A percentile compares a stretch with the other conserved stretches of the same genome.
Evolutionary conservation across 2,329 filamentous ascomycete species (phyloP).

Genomic region (Bipolaris cookei): DNA sequence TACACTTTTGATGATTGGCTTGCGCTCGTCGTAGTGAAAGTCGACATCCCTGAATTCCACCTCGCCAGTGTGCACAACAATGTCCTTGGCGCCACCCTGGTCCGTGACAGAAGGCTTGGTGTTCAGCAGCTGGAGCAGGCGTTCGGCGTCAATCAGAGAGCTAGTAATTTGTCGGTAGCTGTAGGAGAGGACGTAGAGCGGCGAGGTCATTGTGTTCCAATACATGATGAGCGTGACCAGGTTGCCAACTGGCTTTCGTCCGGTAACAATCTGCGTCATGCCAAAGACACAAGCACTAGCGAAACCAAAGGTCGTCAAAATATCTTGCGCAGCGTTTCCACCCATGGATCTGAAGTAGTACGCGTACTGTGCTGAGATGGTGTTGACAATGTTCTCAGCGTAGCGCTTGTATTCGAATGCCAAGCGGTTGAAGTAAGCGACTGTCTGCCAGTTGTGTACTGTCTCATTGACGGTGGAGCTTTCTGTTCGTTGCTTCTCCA

Average conservation of each 20-base stretch:
- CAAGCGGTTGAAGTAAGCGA: slow-evolving; percentile 67
- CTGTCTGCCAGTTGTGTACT: slow-evolving; percentile 64
- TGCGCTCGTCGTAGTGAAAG: slow-evolving; percentile 63
- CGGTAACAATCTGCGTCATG: slow-evolving; percentile 59
- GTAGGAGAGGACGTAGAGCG: slow-evolving; percentile 59
- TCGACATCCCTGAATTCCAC: slow-evolving; percentile 62
- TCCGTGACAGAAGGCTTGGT: slow-evolving; percentile 64
- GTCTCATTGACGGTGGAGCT: slow-evolving; percentile 64
- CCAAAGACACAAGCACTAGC: slow-evolving; percentile 60
- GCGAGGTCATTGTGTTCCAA: slow-evolving; percentile 61
- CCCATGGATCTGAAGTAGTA: slow-evolving; percentile 43
- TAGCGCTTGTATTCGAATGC: slow-evolving; percentile 62
- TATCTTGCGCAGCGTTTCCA: slow-evolving; percentile 52
- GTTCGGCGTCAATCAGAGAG: slow-evolving; percentile 69
- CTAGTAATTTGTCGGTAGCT: slow-evolving; percentile 57
- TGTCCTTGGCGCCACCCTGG: slow-evolving; percentile 37
- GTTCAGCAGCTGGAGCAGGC: slow-evolving; percentile 64
- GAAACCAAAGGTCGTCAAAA: slow-evolving; percentile 58
- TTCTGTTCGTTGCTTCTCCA: slow-evolving; percentile 57
- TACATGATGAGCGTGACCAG: slow-evolving; percentile 72
- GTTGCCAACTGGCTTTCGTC: slow-evolving; percentile 60
- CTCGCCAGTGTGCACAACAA: slow-evolving; percentile 56
- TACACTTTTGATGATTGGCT: slow-evolving; percentile 58
- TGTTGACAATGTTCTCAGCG: slow-evolving; percentile 46
- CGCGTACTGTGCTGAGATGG: slow-evolving; percentile 43